phyloP scores from a whole-genome alignment of 257 asterid genomes.

The Ocimum tenuiflorum region DNA sequence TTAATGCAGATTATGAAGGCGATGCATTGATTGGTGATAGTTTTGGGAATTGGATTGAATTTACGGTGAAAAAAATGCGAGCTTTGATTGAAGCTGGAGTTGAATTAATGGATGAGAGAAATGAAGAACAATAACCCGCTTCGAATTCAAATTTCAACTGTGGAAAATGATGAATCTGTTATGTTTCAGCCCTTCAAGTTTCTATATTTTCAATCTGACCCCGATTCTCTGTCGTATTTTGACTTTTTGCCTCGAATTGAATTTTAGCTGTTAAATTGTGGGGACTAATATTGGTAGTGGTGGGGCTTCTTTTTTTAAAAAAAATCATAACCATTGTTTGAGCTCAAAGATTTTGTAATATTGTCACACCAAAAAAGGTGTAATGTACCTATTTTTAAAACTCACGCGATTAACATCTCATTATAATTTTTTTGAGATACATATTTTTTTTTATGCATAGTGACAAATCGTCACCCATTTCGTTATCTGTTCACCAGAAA shows the following conservation, averaged over 20 bases:
- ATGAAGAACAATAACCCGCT: constrained; percentile 21
- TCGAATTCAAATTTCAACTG: constrained; percentile 38
- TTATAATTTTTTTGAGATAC: no score
- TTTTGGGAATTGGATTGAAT: constrained; percentile 16
- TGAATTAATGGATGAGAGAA: not conserved
- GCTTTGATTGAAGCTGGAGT: constrained; percentile 5
- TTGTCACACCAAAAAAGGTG: no score
- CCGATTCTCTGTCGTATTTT: not conserved
- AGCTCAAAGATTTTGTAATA: no score
- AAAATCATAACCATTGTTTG: no score
- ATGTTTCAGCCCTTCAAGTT: not conserved
- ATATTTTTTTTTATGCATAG: no score
- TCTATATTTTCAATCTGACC: constrained; percentile 13
- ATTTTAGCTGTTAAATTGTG: no score
- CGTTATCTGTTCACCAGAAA: no score
- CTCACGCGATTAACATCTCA: no score
- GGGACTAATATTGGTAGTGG: no score
- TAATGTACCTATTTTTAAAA: no score
- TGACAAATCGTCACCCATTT: no score
- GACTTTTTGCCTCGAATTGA: not conserved
- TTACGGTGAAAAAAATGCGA: not conserved
- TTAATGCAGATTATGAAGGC: not conserved
- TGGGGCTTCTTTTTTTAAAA: no score
- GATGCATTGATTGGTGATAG: constrained; percentile 6
- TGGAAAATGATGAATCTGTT: not conserved